Base-by-base conservation (phyloP, 2,329 filamentous ascomycete species). In the Chalaropsis ovoidea region DNA sequence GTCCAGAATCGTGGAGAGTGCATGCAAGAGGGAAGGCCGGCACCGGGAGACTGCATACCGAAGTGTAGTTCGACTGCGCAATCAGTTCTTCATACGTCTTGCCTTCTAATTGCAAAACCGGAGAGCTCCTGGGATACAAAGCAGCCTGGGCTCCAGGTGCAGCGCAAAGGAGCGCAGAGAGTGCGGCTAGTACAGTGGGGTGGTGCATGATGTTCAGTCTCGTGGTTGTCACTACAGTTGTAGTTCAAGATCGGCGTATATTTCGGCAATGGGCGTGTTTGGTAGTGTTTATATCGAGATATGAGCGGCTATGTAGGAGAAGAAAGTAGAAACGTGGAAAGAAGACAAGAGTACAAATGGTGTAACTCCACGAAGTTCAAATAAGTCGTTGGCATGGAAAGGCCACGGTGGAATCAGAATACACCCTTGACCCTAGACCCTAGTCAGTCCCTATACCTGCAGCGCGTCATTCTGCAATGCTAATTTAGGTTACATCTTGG, bases 1-100 rank as follows among this genome's bases (percentile, higher is more conserved):
- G 35, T 10, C 52, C 41, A 17, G 17, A 63, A 41, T 41, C 27
- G 24, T 11, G 27, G 8, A 47, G 15, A 47, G 22, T 43, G n/a
- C 24, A 2, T 13, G 31, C 2, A 41, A 74, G 4, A 39, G 35
- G 5, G 8, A 39, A 39, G 35, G 31, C 31, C 31, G 31, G 31
- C n/a, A n/a, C n/a, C n/a, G n/a, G n/a, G 35, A 39, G 8, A 39
- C 86, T 75, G 6, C 52, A 39, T 82, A 96, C 92, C 63, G 91
- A 91, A 52, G 91, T 95, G 76, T 97, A 81, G 74, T 96, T 96
- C 35, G 91, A 96, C 73, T 89, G 86, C 60, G 88, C 85, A 75
- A 99, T 91, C 70, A 96, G 78, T 69, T 81, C 83, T 73, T 93
- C 86, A 75, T 95, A 97, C 72, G 81, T 88, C 76, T 87, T 89